Percentiles rank a stretch among this genome's conserved stretches.
These are phyloP conservation scores for Neurospora crassa DNA, from an alignment of 2,329 filamentous ascomycete species.

Conservation along the genomic window DNA sequence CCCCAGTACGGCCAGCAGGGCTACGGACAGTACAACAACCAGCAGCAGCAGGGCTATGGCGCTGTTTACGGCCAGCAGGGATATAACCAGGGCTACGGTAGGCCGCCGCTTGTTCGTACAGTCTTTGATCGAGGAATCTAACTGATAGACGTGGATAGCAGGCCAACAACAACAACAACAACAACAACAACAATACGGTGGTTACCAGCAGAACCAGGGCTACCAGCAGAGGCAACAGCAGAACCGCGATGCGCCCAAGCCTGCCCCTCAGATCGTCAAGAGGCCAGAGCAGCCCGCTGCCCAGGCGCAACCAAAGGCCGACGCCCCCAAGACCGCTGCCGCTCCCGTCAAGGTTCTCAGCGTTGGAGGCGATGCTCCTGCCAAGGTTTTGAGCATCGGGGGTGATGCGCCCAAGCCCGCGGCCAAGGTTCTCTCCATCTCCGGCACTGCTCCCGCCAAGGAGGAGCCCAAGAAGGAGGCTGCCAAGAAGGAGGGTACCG, in stretches of 20 bases:
- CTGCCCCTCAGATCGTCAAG: slow-evolving; percentile 48
- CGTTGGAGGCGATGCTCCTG: slow-evolving; percentile 38
- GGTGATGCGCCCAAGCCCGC: slow-evolving; percentile 42
- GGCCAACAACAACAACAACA: slow-evolving; percentile 38
- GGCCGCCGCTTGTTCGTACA: slow-evolving; percentile 4
- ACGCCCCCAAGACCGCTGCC: slow-evolving; percentile 38
- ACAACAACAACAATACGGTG: slow-evolving; percentile 37
- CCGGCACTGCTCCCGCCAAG: slow-evolving; percentile 38
- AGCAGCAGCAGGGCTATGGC: slow-evolving; percentile 34
- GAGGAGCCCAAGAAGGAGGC: slow-evolving; percentile 38
- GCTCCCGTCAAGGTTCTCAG: not conserved
- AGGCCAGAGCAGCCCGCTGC: slow-evolving; percentile 39
- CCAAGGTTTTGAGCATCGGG: slow-evolving; percentile 56
- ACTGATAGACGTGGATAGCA: slow-evolving; percentile 13
- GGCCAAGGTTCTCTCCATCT: slow-evolving; percentile 71
- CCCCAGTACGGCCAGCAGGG: slow-evolving; percentile 43
- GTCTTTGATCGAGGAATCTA: not conserved
- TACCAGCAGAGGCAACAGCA: slow-evolving; percentile 28
- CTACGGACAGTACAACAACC: slow-evolving; percentile 26
- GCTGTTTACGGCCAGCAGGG: slow-evolving; percentile 28
- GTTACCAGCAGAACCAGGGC: slow-evolving; percentile 30
- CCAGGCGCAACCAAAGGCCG: slow-evolving; percentile 24
- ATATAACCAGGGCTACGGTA: slow-evolving; percentile 40
- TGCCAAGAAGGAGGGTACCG: slow-evolving; percentile 31
- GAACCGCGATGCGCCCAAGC: slow-evolving; percentile 11